Base-by-base conservation (phyloP, 192 early-diverging fungal species). In the Gigaspora rosea region DNA sequence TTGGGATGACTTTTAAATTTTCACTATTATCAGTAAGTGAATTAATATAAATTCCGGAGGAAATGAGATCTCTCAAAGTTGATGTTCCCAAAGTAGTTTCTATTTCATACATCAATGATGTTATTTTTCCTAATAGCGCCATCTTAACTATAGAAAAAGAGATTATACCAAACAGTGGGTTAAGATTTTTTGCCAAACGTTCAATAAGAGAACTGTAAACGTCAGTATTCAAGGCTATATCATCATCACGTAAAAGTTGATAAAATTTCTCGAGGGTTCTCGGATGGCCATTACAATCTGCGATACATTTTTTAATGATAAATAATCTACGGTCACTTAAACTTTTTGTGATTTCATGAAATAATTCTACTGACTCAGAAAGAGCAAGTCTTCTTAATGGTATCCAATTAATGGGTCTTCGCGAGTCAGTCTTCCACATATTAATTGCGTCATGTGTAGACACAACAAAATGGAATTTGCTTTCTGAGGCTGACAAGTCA, bases 231-330 rank as follows among this genome's bases (percentile, higher is more conserved):
- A 48, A 48, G 8, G 47, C 20, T 67, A 16, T 48, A 48, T 67
- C 46, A 48, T 67, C 20, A 1, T 13, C 20, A 48, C 15, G 18
- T 20, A 67, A 18, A 67, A 67, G 11, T 48, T 67, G 41, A 67
- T 67, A 67, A 48, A 67, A 67, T 47, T 67, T 49, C 20, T 67
- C 65, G 9, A 67, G 33, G n/a, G 20, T 67, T 8, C 65, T 67
- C 41, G 65, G 65, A 7, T 67, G 46, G 7, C 46, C 46, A 20
- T 67, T 67, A 67, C 46, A 67, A 67, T 67, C 46, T 1, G 65
- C 8, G 46, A 67, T 67, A 8, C 46, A 67, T 67, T 67, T 67
- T 36, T 67, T 67, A 47, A 67, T 67, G 41, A 66, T 36, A 15
- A 65, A 65, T 9, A 66, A 47, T 47, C 46, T 66, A 48, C 18